phyloP scores from a whole-genome alignment of 208 protist genomes.

The Crithidia bombi region DNA sequence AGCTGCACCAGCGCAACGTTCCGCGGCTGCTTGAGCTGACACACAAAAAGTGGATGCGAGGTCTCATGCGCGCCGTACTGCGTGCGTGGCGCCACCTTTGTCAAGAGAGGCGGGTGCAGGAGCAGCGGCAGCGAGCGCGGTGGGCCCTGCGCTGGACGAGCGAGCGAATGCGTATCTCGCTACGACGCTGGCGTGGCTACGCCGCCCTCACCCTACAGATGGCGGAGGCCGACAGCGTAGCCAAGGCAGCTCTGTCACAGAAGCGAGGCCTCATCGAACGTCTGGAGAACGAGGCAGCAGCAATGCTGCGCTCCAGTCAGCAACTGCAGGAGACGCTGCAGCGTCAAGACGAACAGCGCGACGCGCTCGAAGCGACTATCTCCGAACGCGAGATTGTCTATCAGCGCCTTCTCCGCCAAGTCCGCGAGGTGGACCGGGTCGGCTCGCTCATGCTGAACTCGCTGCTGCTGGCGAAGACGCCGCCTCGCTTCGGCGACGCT shows the following conservation, averaged over 20 bases:
- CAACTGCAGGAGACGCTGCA: slow-evolving; percentile 41
- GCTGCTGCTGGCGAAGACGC: slow-evolving; percentile 47
- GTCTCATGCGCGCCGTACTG: slow-evolving; percentile 59
- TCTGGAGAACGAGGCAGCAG: slow-evolving; percentile 39
- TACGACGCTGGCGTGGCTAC: slow-evolving; percentile 68
- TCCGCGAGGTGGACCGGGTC: slow-evolving; percentile 72
- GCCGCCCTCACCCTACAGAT: slow-evolving; percentile 47
- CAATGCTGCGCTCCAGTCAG: slow-evolving; percentile 43
- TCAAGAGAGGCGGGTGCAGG: slow-evolving; percentile 47
- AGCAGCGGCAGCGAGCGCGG: slow-evolving; percentile 61
- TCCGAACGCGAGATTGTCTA: slow-evolving; percentile 51
- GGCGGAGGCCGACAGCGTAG: slow-evolving; percentile 44
- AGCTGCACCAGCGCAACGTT: slow-evolving; percentile 65
- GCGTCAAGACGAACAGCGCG: slow-evolving; percentile 42
- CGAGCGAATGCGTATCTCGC: slow-evolving; percentile 45
- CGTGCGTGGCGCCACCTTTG: slow-evolving; percentile 64
- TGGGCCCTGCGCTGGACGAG: slow-evolving; percentile 62
- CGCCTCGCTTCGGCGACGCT: slow-evolving; percentile 28
- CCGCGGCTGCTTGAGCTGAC: slow-evolving; percentile 58
- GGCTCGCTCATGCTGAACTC: slow-evolving; percentile 62
- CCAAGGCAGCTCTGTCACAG: slow-evolving; percentile 43
- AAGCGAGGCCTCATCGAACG: slow-evolving; percentile 42
- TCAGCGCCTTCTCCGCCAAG: slow-evolving; percentile 48
- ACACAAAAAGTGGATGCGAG: slow-evolving; percentile 58
- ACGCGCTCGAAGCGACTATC: slow-evolving; percentile 36